Percentiles rank a stretch among this genome's conserved stretches.
phyloP scores from a whole-genome alignment of 73 alveolate genomes.

The Paraurostyla sp. region DNA sequence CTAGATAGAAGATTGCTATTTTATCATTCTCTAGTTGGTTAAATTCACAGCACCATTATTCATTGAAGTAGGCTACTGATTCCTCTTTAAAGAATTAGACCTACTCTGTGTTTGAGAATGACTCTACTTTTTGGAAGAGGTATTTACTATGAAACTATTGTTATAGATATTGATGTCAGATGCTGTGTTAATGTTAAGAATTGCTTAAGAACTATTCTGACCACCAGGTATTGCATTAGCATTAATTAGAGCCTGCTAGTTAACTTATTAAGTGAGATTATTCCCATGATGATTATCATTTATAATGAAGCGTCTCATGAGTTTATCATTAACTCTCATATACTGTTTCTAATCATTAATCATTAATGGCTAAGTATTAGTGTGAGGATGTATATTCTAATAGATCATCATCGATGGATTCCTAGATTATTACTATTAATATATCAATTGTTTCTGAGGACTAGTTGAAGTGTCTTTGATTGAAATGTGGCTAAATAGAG shows the following conservation, averaged over 20 bases:
- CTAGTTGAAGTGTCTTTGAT: constrained; percentile 1
- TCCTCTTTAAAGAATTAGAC: constrained; percentile 43
- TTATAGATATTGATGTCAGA: constrained; percentile 54
- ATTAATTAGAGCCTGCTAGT: no score
- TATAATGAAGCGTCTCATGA: background rate
- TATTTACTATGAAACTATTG: constrained; percentile 49
- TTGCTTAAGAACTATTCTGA: constrained; percentile 11
- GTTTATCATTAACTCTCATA: constrained; percentile 21
- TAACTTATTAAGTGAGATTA: no score
- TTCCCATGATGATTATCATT: no score
- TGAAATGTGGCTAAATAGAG: constrained; percentile 31
- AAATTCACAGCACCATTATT: background rate
- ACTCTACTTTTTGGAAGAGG: constrained; percentile 22
- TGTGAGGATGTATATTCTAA: background rate
- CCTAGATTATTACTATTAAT: no score
- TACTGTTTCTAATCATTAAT: constrained; percentile 1
- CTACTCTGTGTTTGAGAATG: constrained; percentile 48
- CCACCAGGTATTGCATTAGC: no score
- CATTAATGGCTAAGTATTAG: constrained; percentile 8
- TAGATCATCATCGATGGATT: constrained; percentile 42
- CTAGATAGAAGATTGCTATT: background rate
- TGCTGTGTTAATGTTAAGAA: constrained; percentile 48
- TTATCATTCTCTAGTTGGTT: background rate
- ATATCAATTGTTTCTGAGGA: background rate
- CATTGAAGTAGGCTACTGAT: background rate